Evolutionary conservation across 1,139 yeast species (phyloP).

Genomic region (Kodamaea sp.): DNA sequence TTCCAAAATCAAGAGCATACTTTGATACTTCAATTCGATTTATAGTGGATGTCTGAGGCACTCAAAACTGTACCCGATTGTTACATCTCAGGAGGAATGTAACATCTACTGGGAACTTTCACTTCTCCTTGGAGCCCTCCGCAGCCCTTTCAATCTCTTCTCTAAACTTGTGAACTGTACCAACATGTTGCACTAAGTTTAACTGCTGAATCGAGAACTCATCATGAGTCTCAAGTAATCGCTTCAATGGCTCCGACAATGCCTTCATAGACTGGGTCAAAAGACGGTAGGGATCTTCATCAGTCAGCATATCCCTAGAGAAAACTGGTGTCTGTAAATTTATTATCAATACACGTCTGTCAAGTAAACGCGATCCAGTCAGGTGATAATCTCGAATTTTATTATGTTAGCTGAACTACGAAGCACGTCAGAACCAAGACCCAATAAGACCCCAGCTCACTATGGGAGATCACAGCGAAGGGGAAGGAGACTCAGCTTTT

Average conservation of each 20-base stretch:
- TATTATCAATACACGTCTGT: too few relatives aligned
- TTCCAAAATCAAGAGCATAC: too few relatives aligned
- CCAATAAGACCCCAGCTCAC: background rate
- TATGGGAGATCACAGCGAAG: too few relatives aligned
- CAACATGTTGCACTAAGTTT: constrained; percentile 24
- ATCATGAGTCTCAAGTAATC: constrained; percentile 28
- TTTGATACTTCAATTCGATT: too few relatives aligned
- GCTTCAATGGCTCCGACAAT: constrained; percentile 25
- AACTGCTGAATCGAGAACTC: constrained; percentile 29
- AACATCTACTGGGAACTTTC: background rate
- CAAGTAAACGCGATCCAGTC: background rate
- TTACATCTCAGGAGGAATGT: background rate
- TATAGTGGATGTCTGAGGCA: too few relatives aligned
- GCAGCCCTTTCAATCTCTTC: constrained; percentile 5
- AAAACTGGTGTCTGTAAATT: too few relatives aligned
- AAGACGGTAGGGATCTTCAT: constrained; percentile 27
- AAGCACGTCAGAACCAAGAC: background rate
- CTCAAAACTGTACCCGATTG: too few relatives aligned
- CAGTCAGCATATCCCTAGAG: too few relatives aligned
- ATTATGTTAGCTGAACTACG: constrained; percentile 3
- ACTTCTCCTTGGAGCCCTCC: background rate
- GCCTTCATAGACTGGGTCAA: constrained; percentile 22
- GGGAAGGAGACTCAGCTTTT: constrained; percentile 10
- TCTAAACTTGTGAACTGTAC: constrained; percentile 15
- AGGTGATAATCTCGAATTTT: background rate